Evolutionary conservation across 2,329 filamentous ascomycete species (phyloP), one percentile per base, ranked within the genome.

Genomic region (Alternaria gansuensis): DNA sequence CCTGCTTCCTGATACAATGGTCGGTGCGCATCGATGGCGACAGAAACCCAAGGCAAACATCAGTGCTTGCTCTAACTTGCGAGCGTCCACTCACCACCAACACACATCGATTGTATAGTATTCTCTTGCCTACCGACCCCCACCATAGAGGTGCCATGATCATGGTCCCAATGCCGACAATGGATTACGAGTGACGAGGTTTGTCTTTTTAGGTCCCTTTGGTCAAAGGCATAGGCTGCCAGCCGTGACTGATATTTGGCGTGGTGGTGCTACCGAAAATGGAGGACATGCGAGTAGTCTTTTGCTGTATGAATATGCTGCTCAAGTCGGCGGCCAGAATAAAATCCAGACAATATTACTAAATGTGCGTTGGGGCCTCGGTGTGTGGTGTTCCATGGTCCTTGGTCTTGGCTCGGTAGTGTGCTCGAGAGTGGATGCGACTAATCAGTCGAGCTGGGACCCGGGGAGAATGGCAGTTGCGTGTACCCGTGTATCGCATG

Each of bases 71-170:
- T 52, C 44, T 45, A 62, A 51, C 46, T 36, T 54, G 51, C 51
- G 51, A 46, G 34, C 45, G 21, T 26, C 23, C 39, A 49, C 49
- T 49, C 54, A 54, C 53, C 52, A 43, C 50, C 44, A 56, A 50
- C 28, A 56, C 54, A 60, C 57, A 61, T 61, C 49, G 55, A 62
- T 60, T 70, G 68, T 69, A 69, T 54, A 69, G 60, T 67, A 69
- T 63, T 54, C 60, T 63, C 62, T 53, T 54, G 50, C 41, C 51
- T 26, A 57, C 44, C 48, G 40, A 46, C 39, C 43, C 39, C 39
- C 39, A 50, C 24, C 43, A 33, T 59, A 55, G 53, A 58, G 48
- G 54, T 55, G 46, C 39, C 51, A 51, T 59, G 45, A 54, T 46
- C 28, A 51, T 45, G 56, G 60, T 51, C 51, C 48, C 54, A 51